Evolutionary conservation across 78 protist species (phyloP).

Genomic region (Goniomonas avonlea): DNA sequence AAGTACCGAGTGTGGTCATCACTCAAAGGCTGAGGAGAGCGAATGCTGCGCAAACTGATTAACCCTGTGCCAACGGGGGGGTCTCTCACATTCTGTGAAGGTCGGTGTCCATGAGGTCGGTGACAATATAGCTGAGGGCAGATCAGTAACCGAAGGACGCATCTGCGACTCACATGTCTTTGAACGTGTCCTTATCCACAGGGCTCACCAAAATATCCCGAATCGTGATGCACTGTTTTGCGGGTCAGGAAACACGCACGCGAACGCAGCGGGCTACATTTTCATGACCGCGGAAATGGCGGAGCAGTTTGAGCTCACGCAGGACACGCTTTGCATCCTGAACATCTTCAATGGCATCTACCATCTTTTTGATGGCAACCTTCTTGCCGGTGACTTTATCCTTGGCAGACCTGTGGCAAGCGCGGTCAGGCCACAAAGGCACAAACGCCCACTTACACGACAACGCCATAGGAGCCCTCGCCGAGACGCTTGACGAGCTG

Average conservation of each 20-base stretch:
- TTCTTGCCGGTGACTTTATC: conserved; percentile 20
- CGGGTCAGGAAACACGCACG: neutral
- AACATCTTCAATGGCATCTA: conserved; percentile 73
- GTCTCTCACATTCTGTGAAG: conserved; percentile 79
- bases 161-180: conserved; percentile 21
- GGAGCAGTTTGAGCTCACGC: conserved; percentile 88
- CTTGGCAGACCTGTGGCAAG: conserved; percentile 19
- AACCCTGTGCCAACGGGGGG: no score
- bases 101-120: conserved; percentile 94
- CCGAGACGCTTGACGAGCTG: conserved; percentile 60
- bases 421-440: no score
- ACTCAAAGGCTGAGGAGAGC: conserved; percentile 66
- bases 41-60: no score
- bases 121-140: conserved; percentile 44
- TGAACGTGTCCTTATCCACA: conserved; percentile 1
- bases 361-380: conserved; percentile 90
- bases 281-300: conserved; percentile 60
- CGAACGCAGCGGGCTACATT: conserved; percentile 47
- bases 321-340: conserved; percentile 84
- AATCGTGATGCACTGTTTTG: neutral
- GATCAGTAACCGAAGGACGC: neutral
- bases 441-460: no score
- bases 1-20: conserved; percentile 94
- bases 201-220: no score
- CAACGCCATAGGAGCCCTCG: conserved; percentile 70